Evolutionary conservation across 768 basidiomycete species (phyloP).

Genomic region (Pulveroboletus ravenelii): DNA sequence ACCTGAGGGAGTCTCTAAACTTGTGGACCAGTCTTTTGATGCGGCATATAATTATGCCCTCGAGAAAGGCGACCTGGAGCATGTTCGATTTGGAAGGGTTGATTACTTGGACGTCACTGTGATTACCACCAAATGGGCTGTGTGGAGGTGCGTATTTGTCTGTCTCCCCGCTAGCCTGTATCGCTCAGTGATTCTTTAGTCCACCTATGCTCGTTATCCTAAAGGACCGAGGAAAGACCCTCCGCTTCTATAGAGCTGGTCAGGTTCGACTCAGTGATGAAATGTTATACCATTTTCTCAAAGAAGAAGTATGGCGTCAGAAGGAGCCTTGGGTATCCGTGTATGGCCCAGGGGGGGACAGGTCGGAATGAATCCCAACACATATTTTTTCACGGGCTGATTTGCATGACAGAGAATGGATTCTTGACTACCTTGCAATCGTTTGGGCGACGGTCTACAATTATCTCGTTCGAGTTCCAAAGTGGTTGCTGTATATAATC

Average conservation of each 20-base stretch:
- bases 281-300: slow-evolving; percentile 61
- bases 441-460: slow-evolving; percentile 50
- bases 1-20: slow-evolving; percentile 63
- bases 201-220: slow-evolving; percentile 72
- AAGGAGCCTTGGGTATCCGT: slow-evolving; percentile 64
- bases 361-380: slow-evolving; percentile 37
- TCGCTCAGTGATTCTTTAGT: slow-evolving; percentile 35
- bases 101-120: slow-evolving; percentile 83
- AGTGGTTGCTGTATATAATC: slow-evolving; percentile 62
- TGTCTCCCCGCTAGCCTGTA: not conserved
- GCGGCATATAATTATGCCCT: slow-evolving; percentile 62
- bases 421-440: slow-evolving; percentile 57
- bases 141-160: slow-evolving; percentile 66
- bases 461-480: slow-evolving; percentile 51
- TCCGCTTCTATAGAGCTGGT: slow-evolving; percentile 76
- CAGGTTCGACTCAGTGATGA: slow-evolving; percentile 58
- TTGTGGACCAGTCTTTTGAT: slow-evolving; percentile 71
- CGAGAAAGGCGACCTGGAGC: slow-evolving; percentile 54
- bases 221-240: slow-evolving; percentile 64
- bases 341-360: slow-evolving; percentile 73
- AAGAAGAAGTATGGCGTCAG: slow-evolving; percentile 55
- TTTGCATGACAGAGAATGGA: slow-evolving; percentile 49
- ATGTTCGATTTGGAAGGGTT: slow-evolving; percentile 80
- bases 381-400: slow-evolving; percentile 5
- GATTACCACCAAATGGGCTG: slow-evolving; percentile 78